phyloP scores from a whole-genome alignment of 164 flowering plant genomes.

The Stephania japonica region DNA sequence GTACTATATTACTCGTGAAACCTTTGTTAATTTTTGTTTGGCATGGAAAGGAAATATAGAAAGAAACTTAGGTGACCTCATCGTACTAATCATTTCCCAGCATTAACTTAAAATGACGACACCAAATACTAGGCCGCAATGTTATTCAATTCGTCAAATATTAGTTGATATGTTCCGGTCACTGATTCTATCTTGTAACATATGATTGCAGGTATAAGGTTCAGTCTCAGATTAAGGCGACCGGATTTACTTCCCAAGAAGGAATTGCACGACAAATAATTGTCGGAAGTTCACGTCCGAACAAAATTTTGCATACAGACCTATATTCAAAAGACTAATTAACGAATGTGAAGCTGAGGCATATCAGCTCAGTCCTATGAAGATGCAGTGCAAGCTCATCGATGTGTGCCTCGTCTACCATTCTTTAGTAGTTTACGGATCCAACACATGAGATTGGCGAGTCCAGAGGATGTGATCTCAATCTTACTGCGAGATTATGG shows the following conservation, averaged over 20 bases:
- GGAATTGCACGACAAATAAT: constrained; percentile 63
- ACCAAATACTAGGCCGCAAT: neutral
- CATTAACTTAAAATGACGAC: neutral
- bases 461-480: neutral
- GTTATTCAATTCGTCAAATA: neutral
- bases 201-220: constrained; percentile 44
- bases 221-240: constrained; percentile 56
- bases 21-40: no score
- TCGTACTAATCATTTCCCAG: neutral
- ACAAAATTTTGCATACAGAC: neutral
- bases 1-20: no score
- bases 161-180: neutral
- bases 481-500: neutral
- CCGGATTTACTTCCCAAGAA: constrained; percentile 69
- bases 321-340: neutral
- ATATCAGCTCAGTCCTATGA: neutral
- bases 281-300: neutral
- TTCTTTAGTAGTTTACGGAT: neutral
- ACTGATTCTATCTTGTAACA: neutral
- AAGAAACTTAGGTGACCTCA: neutral
- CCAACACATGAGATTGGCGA: no score
- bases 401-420: neutral
- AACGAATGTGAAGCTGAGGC: neutral
- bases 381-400: neutral
- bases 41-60: no score